Evolutionary conservation across 345 rosid species (phyloP).

Genomic region (Eutrema heterophyllum): DNA sequence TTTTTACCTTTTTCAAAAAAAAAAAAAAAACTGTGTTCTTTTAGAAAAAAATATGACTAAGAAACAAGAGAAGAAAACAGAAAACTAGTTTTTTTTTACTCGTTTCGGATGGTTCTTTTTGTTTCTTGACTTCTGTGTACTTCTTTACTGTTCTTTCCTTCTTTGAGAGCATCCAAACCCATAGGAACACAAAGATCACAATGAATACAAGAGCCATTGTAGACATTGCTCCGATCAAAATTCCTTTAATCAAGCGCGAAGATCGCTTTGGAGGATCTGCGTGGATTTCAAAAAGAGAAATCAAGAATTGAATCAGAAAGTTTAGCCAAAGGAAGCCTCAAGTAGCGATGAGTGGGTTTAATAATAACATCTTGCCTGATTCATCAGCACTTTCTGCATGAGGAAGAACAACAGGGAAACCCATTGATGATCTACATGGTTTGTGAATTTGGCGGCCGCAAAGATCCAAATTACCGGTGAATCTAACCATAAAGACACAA

Average conservation of each 20-base stretch:
- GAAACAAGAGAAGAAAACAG: not conserved
- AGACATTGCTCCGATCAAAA: slow-evolving; percentile 78
- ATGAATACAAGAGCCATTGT: slow-evolving; percentile 65
- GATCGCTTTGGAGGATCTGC: slow-evolving; percentile 49
- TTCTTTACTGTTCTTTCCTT: slow-evolving; percentile 84
- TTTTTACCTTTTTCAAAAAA: slow-evolving; percentile 46
- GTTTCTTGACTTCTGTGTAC: slow-evolving; percentile 91
- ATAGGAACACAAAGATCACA: slow-evolving; percentile 62
- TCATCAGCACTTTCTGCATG: slow-evolving; percentile 85
- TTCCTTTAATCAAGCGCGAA: slow-evolving; percentile 83
- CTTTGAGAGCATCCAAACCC: slow-evolving; percentile 76
- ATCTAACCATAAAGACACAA: slow-evolving; percentile 35
- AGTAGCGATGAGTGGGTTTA: not conserved
- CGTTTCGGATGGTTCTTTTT: slow-evolving; percentile 54
- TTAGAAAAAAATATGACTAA: not conserved
- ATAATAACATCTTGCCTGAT: slow-evolving; percentile 35
- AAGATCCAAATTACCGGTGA: slow-evolving; percentile 75
- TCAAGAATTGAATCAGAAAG: not conserved
- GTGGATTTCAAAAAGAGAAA: not conserved
- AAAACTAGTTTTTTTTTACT: slow-evolving; percentile 26
- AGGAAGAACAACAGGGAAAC: slow-evolving; percentile 95
- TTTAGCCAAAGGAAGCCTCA: not conserved
- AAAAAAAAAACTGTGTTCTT: not conserved
- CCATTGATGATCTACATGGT: slow-evolving; percentile 90
- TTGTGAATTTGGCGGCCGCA: slow-evolving; percentile 88